Evolutionary conservation across 129 eudicot genomes (phyloP).

Genomic region (Saussurea involucrata): DNA sequence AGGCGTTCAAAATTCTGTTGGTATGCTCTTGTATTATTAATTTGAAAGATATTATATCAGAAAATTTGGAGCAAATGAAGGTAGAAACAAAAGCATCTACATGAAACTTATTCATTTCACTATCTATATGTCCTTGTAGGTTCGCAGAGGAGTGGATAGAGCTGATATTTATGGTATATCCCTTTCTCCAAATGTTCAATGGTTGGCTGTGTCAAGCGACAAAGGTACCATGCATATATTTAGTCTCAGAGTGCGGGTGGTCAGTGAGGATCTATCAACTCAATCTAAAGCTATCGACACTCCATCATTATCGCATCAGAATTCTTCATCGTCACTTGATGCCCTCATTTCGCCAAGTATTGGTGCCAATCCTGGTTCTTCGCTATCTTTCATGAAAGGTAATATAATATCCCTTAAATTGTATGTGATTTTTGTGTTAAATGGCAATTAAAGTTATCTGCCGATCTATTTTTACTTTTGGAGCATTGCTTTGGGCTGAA

Average conservation of each 20-base stretch:
- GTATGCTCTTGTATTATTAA: background rate
- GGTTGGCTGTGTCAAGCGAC: constrained; percentile 97
- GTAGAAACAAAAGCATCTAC: background rate
- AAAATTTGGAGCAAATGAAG: background rate
- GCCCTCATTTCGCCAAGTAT: constrained; percentile 65
- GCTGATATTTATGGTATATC: constrained; percentile 88
- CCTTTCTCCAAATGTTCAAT: constrained; percentile 84
- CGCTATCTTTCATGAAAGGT: constrained; percentile 96
- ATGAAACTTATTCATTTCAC: background rate
- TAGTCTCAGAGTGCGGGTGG: constrained; percentile 87
- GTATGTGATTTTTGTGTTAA: background rate
- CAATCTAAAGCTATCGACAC: constrained; percentile 34
- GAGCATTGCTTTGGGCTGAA: background rate
- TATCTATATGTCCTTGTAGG: constrained; percentile 44
- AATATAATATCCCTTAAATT: constrained; percentile 8
- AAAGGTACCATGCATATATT: constrained; percentile 94
- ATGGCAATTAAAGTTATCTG: background rate
- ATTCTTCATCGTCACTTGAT: constrained; percentile 78
- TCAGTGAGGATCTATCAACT: constrained; percentile 57
- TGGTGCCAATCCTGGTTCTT: constrained; percentile 85
- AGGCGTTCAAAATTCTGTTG: background rate
- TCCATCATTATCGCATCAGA: constrained; percentile 47
- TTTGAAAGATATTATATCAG: background rate
- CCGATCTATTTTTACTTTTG: background rate
- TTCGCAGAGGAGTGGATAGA: constrained; percentile 86